Conservation (phyloP, 495 filamentous ascomycete species). For the Hypoxylon lenormandii region DNA sequence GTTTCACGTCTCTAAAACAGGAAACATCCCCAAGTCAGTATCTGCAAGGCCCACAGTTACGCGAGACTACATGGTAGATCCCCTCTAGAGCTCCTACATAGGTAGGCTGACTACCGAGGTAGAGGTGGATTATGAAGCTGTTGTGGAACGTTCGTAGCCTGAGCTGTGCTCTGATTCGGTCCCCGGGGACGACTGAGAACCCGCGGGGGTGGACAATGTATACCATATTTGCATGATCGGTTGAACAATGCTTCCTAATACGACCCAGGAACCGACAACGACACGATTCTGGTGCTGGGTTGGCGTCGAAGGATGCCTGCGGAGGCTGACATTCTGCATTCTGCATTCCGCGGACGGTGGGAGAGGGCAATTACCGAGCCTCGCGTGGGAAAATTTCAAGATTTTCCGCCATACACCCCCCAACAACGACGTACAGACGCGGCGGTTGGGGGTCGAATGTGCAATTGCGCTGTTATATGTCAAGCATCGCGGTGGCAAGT, state of each 20-base stretch:
- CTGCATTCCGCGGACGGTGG: background rate
- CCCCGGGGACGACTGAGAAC: conserved; percentile 8
- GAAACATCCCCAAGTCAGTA: background rate
- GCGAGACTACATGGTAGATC: conserved; percentile 9
- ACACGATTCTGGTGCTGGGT: conserved; percentile 6
- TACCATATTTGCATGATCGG: conserved; percentile 19
- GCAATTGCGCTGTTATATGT: conserved; percentile 16
- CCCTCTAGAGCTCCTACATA: background rate
- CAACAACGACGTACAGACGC: conserved; percentile 13
- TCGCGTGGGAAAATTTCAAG: conserved; percentile 6
- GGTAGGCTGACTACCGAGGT: conserved; percentile 9
- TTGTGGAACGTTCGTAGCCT: conserved; percentile 18
- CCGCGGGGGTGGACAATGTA: conserved; percentile 36
- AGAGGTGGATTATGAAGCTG: conserved; percentile 11
- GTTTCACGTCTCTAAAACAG: conserved; percentile 2
- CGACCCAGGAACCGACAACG: conserved; percentile 11
- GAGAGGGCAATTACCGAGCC: conserved; percentile 18
- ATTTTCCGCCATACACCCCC: conserved; percentile 11
- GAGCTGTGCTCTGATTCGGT: background rate
- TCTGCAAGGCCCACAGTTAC: background rate
- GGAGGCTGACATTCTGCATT: conserved; percentile 26
- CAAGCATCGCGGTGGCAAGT: conserved; percentile 21
- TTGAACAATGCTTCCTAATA: conserved; percentile 27
- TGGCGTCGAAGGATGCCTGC: conserved; percentile 17
- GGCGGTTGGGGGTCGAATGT: conserved; percentile 22